Base-by-base conservation (phyloP, 2,329 filamentous ascomycete genomes). In the Cyphellophora attinorum region DNA sequence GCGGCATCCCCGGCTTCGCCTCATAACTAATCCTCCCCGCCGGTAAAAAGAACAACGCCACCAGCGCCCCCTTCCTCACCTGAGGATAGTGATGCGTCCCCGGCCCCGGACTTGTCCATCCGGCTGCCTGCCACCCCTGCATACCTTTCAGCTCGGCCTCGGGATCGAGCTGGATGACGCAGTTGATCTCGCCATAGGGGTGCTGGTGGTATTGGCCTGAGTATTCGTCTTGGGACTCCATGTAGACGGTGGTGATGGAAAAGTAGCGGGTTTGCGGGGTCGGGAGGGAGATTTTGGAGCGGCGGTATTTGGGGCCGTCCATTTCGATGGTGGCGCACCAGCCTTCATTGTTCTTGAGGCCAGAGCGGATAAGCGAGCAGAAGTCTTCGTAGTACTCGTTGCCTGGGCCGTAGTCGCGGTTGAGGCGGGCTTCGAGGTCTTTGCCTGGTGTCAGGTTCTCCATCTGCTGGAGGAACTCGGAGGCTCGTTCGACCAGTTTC, bases 31-130 rank as follows among this genome's bases (percentile, higher is more conserved):
- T 74, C 21, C 70, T 56, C 2, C 70, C 70, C 1, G 69, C 67
- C 0, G 70, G 70, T 37, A 74, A 45, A 37, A 74, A 74, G 50
- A 73, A 73, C 28, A 74, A 50, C 5, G 69, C 67, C 11, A 74
- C 61, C 6, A 72, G 46, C 1, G 62, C 61, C 1, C 69, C 70
- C 3, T 60, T 10, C n/a, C 68, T 54, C 11, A 67, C 68, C 33
- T 71, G 55, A 2, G 71, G 70, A 49, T 71, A 74, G 51, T 74
- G 70, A 51, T 74, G 70, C 17, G 70, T 73, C 0, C 70, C 71
- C 0, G 70, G 62, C 0, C 65, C 69, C 0, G 68, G 67, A 29
- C 58, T 61, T 14, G 71, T 74, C 70, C 71, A 76, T 0, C 71
- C 71, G 1, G 64, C 64, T 0, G 67, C 68, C 46, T 68, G 65